Conservation (phyloP, 768 basidiomycete species). For the Rhizopogon vinicolor region DNA sequence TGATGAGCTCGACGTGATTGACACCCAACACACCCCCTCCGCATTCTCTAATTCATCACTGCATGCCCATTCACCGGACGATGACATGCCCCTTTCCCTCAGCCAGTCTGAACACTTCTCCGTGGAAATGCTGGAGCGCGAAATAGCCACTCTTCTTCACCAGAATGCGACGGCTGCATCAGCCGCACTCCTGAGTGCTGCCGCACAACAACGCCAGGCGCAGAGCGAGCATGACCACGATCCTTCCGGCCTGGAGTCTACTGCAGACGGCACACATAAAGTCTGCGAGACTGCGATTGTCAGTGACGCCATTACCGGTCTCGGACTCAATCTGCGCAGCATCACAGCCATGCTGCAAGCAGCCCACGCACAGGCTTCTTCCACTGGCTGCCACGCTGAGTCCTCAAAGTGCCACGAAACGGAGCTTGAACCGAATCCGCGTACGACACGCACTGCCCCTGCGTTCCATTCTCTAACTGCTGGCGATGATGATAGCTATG, state of each 20-base stretch:
- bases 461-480: constrained; percentile 77
- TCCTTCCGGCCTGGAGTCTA: constrained; percentile 21
- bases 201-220: constrained; percentile 62
- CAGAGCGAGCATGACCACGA: constrained; percentile 35
- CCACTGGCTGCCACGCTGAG: constrained; percentile 42
- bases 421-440: constrained; percentile 41
- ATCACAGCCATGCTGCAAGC: constrained; percentile 80
- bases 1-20: constrained; percentile 26
- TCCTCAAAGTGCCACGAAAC: constrained; percentile 44
- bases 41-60: constrained; percentile 15
- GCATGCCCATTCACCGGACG: constrained; percentile 12
- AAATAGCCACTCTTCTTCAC: constrained; percentile 69
- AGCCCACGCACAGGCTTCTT: constrained; percentile 58
- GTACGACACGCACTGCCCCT: constrained; percentile 63
- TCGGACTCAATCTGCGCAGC: constrained; percentile 56
- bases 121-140: constrained; percentile 72
- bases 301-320: constrained; percentile 23
- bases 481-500: constrained; percentile 26
- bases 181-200: constrained; percentile 58
- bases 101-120: constrained; percentile 49
- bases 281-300: neutral
- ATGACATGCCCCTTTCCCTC: constrained; percentile 31
- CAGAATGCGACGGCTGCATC: constrained; percentile 72
- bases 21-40: constrained; percentile 25
- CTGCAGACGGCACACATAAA: constrained; percentile 13